These are phyloP conservation scores for Triticum urartu DNA, from an alignment of 176 grass and related monocot genomes.

Conservation along the genomic window DNA sequence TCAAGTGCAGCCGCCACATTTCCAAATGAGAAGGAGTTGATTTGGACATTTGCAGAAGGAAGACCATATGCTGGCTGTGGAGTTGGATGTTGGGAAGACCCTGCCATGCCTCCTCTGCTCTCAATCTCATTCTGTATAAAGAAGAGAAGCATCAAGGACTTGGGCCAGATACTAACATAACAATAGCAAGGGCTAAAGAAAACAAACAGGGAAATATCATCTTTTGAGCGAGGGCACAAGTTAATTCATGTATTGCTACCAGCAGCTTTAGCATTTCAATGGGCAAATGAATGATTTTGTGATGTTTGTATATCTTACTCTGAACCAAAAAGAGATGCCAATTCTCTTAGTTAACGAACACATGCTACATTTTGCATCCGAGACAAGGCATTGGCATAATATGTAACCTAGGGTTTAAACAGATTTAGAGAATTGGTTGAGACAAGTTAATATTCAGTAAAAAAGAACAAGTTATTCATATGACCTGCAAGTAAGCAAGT, in stretches of 20 bases:
- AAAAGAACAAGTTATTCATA: slow-evolving; percentile 4
- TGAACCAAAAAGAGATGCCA: background rate
- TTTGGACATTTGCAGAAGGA: slow-evolving; percentile 25
- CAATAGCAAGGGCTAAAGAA: background rate
- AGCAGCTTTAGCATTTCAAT: background rate
- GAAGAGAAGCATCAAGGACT: slow-evolving; percentile 31
- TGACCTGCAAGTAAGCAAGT: slow-evolving; percentile 52
- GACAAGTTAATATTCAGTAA: background rate
- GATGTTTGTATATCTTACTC: background rate
- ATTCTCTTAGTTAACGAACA: background rate
- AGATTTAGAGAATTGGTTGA: background rate
- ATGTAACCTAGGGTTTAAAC: slow-evolving; percentile 18
- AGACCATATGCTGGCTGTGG: slow-evolving; percentile 6
- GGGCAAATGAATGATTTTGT: background rate
- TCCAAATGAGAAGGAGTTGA: slow-evolving; percentile 32
- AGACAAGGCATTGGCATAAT: background rate
- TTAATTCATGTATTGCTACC: background rate
- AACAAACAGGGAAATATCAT: background rate
- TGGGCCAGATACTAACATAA: slow-evolving; percentile 10
- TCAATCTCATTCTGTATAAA: slow-evolving; percentile 60
- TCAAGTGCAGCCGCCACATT: slow-evolving; percentile 32
- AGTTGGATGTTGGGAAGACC: slow-evolving; percentile 29
- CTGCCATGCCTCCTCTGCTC: slow-evolving; percentile 16
- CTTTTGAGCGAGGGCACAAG: background rate
- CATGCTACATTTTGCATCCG: background rate